Evolutionary conservation across 83 land plant species (phyloP).

Genomic region (Diphasiastrum complanatum): DNA sequence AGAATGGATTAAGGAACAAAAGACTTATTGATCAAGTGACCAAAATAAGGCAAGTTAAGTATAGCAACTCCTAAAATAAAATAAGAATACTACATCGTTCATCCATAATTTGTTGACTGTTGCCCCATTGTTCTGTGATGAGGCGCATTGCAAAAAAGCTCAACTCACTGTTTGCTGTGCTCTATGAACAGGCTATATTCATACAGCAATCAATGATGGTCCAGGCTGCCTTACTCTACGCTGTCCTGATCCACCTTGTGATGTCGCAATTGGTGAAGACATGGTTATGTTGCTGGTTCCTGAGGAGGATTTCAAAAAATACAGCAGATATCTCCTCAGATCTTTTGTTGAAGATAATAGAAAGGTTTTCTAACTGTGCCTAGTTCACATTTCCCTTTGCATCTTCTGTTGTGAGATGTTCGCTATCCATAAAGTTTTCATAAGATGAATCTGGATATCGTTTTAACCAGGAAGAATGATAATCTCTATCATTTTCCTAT

Average conservation of each 20-base stretch:
- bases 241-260: constrained; percentile 88
- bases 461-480: background rate
- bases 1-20: no score
- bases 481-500: background rate
- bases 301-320: constrained; percentile 56
- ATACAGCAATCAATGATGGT: constrained; percentile 78
- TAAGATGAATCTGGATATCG: background rate
- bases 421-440: background rate
- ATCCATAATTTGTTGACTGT: no score
- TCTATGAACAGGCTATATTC: constrained; percentile 63
- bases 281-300: constrained; percentile 60
- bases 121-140: no score
- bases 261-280: constrained; percentile 71
- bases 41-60: no score
- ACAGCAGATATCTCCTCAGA: constrained; percentile 60
- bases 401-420: background rate
- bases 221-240: constrained; percentile 78
- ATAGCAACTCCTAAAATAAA: no score
- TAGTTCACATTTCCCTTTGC: background rate
- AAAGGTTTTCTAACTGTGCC: constrained; percentile 15
- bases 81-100: no score
- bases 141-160: no score
- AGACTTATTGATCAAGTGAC: no score
- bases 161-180: no score
- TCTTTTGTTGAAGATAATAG: constrained; percentile 82